Evolutionary conservation across 495 filamentous ascomycete species (phyloP).

Genomic region (Penicillium malachiteum): DNA sequence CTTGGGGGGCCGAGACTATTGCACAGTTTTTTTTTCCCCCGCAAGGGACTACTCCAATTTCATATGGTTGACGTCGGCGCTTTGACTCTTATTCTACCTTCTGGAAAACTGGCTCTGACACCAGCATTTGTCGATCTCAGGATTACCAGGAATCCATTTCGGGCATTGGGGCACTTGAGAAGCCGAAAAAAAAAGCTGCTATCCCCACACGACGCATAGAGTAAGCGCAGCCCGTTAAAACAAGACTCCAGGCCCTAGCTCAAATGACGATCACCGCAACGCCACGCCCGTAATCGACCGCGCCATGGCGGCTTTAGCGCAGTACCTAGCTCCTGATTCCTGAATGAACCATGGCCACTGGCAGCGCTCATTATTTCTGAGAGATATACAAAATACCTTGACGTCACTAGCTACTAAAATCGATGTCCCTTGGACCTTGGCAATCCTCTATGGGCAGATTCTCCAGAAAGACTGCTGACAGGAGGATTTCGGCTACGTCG

Average conservation of each 20-base stretch:
- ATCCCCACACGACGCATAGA: constrained; percentile 2
- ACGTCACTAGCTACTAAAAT: background rate
- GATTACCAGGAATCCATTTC: background rate
- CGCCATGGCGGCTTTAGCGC: constrained; percentile 9
- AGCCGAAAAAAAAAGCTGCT: constrained; percentile 7
- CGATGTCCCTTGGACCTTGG: background rate
- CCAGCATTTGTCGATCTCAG: constrained; percentile 3
- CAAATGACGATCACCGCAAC: constrained; percentile 20
- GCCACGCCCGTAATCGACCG: constrained; percentile 26
- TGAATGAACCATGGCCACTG: constrained; percentile 11
- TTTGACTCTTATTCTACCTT: constrained; percentile 16
- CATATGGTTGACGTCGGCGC: constrained; percentile 16
- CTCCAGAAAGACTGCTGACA: too few relatives aligned
- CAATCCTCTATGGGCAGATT: background rate
- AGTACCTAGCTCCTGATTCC: constrained; percentile 10
- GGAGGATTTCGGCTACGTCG: background rate
- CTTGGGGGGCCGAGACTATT: background rate
- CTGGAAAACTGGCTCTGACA: constrained; percentile 16
- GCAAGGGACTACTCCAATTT: constrained; percentile 3
- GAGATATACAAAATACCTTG: background rate
- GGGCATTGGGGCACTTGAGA: background rate
- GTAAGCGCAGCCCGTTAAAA: constrained; percentile 20
- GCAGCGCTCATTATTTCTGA: background rate
- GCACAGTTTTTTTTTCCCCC: background rate
- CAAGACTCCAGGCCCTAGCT: constrained; percentile 21